Evolutionary conservation across 345 rosid genomes (phyloP).

Genomic region (Gossypium anomalum): DNA sequence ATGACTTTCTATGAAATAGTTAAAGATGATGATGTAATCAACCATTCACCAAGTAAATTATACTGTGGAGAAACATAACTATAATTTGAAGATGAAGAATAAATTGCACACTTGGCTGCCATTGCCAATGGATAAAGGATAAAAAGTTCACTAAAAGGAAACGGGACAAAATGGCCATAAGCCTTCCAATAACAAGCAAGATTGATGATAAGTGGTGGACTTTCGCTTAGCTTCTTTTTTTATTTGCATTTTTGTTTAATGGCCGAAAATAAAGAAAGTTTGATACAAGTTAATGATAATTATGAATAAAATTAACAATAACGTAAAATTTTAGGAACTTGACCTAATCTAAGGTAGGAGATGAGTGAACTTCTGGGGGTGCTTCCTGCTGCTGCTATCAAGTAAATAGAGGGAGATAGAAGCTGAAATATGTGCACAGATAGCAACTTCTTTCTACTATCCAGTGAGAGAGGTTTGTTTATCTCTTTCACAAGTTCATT

Average conservation of each 20-base stretch:
- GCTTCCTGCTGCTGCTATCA: slow-evolving; percentile 5
- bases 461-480: neutral
- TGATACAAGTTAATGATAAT: slow-evolving; percentile 11
- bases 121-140: neutral
- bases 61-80: no score
- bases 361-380: neutral
- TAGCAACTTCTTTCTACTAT: neutral
- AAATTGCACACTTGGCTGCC: neutral
- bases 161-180: neutral
- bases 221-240: slow-evolving; percentile 1
- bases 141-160: neutral
- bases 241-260: neutral
- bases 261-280: slow-evolving; percentile 2
- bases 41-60: no score
- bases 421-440: no score
- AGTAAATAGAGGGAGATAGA: neutral
- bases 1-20: no score
- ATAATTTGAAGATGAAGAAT: neutral
- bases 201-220: neutral
- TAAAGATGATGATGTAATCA: no score
- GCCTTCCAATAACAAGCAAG: neutral
- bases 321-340: neutral
- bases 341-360: slow-evolving; percentile 13
- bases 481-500: neutral
- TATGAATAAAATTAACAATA: slow-evolving; percentile 25